These are phyloP conservation scores for Erodium maritimum DNA, from an alignment of 345 rosid genomes.

Conservation along the genomic window DNA sequence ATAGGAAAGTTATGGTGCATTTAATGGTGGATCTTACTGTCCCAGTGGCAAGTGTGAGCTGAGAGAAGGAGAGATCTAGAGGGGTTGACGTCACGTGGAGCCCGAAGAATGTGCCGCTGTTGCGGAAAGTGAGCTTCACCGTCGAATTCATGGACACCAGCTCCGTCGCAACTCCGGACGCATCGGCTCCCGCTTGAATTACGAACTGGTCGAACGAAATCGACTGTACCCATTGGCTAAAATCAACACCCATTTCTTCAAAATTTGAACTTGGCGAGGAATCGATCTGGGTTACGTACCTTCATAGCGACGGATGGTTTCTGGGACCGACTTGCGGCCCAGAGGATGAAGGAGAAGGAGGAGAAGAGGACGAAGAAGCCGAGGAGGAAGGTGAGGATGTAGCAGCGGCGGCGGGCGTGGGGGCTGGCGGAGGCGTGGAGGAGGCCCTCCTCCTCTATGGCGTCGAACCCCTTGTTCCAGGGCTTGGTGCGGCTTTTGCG, in stretches of 20 bases:
- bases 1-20: too few species aligned
- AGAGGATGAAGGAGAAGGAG: constrained; percentile 45
- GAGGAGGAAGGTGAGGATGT: constrained; percentile 33
- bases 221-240: constrained; percentile 21
- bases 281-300: constrained; percentile 15
- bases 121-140: constrained; percentile 40
- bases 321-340: constrained; percentile 61
- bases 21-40: constrained; percentile 19
- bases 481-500: constrained; percentile 12
- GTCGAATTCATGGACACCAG: constrained; percentile 60
- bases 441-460: constrained; percentile 66
- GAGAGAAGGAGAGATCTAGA: constrained; percentile 44
- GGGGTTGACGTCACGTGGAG: constrained; percentile 56
- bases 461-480: constrained; percentile 46
- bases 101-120: constrained; percentile 53
- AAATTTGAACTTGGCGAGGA: background rate
- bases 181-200: constrained; percentile 60
- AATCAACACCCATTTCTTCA: background rate
- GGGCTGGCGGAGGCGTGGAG: constrained; percentile 20
- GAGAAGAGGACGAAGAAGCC: constrained; percentile 45
- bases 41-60: constrained; percentile 52
- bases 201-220: constrained; percentile 38
- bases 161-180: constrained; percentile 49
- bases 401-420: constrained; percentile 36
- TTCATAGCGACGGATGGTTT: constrained; percentile 53